Evolutionary conservation across 2,329 filamentous ascomycete species (phyloP).

Genomic region (Microdochium paspali): DNA sequence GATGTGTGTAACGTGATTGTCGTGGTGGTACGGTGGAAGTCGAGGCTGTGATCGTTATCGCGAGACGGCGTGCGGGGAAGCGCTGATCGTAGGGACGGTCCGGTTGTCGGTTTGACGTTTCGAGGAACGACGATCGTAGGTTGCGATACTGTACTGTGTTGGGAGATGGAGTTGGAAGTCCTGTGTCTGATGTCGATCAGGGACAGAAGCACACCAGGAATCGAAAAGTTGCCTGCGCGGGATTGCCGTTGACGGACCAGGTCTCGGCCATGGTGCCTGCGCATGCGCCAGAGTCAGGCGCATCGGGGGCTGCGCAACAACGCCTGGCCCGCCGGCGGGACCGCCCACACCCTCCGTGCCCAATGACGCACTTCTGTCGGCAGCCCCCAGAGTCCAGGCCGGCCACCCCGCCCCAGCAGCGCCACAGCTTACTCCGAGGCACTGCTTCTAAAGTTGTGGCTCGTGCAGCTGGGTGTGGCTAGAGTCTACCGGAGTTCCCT

Average conservation of each 20-base stretch:
- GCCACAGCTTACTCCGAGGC: neutral
- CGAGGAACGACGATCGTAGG: too few species aligned
- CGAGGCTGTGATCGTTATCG: too few species aligned
- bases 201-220: neutral
- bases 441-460: too few species aligned
- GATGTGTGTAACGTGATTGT: conserved; percentile 2
- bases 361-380: neutral
- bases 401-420: neutral
- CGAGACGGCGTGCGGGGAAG: too few species aligned
- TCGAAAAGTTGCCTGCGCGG: neutral
- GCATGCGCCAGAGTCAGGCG: neutral
- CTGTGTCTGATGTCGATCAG: neutral
- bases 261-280: neutral
- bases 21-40: neutral
- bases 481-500: too few species aligned
- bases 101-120: too few species aligned
- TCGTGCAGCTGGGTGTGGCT: neutral
- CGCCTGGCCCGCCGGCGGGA: neutral
- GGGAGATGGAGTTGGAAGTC: neutral
- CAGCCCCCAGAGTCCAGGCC: neutral
- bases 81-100: too few species aligned
- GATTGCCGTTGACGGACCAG: neutral
- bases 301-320: neutral
- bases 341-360: neutral
- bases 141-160: too few species aligned